Evolutionary conservation across 495 filamentous ascomycete species (phyloP), one percentile per base, ranked within the genome.

Genomic region (Aspergillus coremiiformis): DNA sequence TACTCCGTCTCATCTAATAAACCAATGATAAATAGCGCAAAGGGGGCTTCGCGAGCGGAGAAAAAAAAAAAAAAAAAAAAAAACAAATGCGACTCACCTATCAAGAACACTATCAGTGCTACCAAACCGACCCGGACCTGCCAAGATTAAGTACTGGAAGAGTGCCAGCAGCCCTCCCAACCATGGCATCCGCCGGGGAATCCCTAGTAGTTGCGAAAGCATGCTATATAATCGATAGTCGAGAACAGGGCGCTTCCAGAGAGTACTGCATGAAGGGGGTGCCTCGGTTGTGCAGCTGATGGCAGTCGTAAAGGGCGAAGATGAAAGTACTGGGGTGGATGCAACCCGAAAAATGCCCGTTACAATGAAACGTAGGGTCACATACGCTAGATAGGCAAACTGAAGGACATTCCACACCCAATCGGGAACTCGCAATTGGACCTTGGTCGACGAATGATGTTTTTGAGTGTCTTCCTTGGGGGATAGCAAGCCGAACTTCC

Each of bases 101-200:
- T 96, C 89, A 68, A 95, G 73, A 58, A 82, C 76, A 50, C 89
- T 84, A 67, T 90, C 78, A 8, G 85, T 80, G 63, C 76, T 76
- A 67, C 86, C 89, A 32, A 95, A 65, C 68, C 70, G 75, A 59
- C 89, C 85, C 55, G 87, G 86, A 33, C 89, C 86, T 57, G 71
- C 72, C 59, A 92, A 64, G 60, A 81, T 74, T 53, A 79, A 75
- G 74, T 85, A 83, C 69, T 90, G 89, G 49, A 83, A 60, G 61
- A 95, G 77, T 46, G 85, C 82, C 30, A 90, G 59, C 48, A 79
- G 64, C 58, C 86, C 88, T 60, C 69, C 74, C 39, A 94, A 73
- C 90, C 90, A 96, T 30, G 90, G 90, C 87, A 94, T 91, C 66
- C 87, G 83, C 51, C 66, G 63, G 53, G 86, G 76, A 51, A 95